Percentiles rank a stretch among this genome's conserved stretches.
Conservation (phyloP, 257 asterid genomes). For the Avicennia marina region DNA sequence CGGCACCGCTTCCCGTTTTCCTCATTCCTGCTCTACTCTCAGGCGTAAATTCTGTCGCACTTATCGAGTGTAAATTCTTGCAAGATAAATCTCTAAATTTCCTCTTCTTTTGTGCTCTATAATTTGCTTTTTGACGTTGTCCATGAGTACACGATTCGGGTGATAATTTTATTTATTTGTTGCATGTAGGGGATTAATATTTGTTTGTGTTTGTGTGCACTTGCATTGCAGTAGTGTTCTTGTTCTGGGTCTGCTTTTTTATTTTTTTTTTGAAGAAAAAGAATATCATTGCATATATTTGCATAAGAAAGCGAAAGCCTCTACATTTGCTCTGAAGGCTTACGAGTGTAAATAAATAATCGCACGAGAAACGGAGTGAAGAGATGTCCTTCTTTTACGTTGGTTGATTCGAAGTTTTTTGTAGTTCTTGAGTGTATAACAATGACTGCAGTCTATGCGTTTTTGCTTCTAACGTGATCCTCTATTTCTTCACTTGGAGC, state of each 20-base stretch:
- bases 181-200: background rate
- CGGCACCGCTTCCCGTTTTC: background rate
- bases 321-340: background rate
- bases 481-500: no score
- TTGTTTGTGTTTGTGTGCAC: background rate
- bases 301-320: background rate
- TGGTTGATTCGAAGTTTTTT: no score
- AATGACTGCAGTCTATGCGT: no score
- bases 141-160: background rate
- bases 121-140: background rate
- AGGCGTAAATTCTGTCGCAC: slow-evolving; percentile 4
- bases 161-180: background rate
- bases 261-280: background rate
- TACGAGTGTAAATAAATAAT: background rate
- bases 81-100: background rate
- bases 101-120: background rate
- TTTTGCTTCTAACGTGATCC: no score
- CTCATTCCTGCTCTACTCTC: slow-evolving; percentile 12
- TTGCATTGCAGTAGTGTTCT: background rate
- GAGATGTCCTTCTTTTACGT: no score
- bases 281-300: background rate
- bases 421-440: no score
- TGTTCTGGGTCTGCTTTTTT: background rate
- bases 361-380: no score
- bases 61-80: background rate